phyloP scores from a whole-genome alignment of 306 rosid species.

The Vigna hirtella region DNA sequence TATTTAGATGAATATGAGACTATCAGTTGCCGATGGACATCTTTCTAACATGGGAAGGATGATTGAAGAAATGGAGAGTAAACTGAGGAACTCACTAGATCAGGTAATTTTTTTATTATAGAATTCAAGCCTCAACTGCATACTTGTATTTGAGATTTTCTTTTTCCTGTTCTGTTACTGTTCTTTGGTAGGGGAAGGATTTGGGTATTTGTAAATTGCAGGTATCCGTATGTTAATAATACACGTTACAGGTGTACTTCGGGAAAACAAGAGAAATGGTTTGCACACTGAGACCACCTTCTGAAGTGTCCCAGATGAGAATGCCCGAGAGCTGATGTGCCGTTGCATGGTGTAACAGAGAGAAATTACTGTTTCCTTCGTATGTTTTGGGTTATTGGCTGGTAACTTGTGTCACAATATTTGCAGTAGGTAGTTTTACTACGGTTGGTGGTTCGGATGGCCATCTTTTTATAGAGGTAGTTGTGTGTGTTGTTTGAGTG shows the following conservation, averaged over 20 bases:
- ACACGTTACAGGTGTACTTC: slow-evolving; percentile 76
- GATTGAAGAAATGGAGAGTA: slow-evolving; percentile 99
- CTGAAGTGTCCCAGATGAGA: slow-evolving; percentile 81
- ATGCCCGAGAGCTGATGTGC: slow-evolving; percentile 69
- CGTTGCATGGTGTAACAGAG: slow-evolving; percentile 20
- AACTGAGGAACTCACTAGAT: slow-evolving; percentile 94
- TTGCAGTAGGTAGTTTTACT: slow-evolving; percentile 40
- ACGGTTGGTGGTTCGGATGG: slow-evolving; percentile 32
- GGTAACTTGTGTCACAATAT: slow-evolving; percentile 38
- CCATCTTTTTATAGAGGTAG: slow-evolving; percentile 26
- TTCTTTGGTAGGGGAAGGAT: no score
- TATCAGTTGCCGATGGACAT: slow-evolving; percentile 88
- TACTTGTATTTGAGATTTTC: not conserved
- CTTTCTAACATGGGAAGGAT: slow-evolving; percentile 96
- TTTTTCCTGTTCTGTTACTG: no score
- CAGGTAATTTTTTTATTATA: slow-evolving; percentile 60
- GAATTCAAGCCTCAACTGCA: slow-evolving; percentile 30
- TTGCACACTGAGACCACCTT: slow-evolving; percentile 92
- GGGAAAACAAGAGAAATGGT: slow-evolving; percentile 99
- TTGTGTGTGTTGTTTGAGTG: slow-evolving; percentile 46
- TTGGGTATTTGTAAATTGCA: slow-evolving; percentile 33
- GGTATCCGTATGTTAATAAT: slow-evolving; percentile 52
- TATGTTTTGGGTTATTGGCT: slow-evolving; percentile 35
- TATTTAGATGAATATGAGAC: slow-evolving; percentile 84
- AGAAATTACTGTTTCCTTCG: slow-evolving; percentile 29